Base-by-base conservation (phyloP, 1,284 basidiomycete genomes). In the Rhodotorula glutinis region DNA sequence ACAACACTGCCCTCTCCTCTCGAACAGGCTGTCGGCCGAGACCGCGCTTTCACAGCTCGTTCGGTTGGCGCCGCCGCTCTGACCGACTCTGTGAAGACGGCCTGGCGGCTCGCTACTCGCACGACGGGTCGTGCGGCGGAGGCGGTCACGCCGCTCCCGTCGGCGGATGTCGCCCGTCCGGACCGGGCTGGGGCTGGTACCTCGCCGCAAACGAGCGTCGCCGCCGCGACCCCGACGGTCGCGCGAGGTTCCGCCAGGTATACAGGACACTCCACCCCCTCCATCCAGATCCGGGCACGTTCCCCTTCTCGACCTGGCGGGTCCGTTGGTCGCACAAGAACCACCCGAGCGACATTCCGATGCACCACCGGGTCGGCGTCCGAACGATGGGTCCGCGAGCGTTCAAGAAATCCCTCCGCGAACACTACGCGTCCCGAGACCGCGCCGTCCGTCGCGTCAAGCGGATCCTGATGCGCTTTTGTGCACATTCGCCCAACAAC, bases 71-170 rank as follows among this genome's bases (percentile, higher is more conserved):
- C 46, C 21, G n/a, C 10, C 46, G 46, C 33, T 5, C 33, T 38
- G 33, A 38, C 33, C 33, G 33, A 21, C n/a, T n/a, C n/a, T 23
- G 13, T 21, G n/a, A n/a, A 4, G 23, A 47, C 46, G 46, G n/a
- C 21, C 13, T n/a, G 46, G 23, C 21, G 10, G 7, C 46, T 21
- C 46, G 43, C 43, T 16, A 16, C 43, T 21, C 43, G 43, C 17
- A 16, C 14, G 43, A 21, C 14, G 17, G 17, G 4, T 16, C 43
- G 4, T 44, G 43, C 43, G 43, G 43, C 14, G 43, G 43, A 44
- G 43, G 43, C 14, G 43, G 43, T 16, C 49, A 51, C 29, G 76
- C 71, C 33, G 73, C 73, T 85, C 58, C 58, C 21, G 40, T 52
- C 27, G 40, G 27, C 23, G 58, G 51, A 19, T 59, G 57, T 38